Percentiles rank a stretch among this genome's conserved stretches.
Evolutionary conservation across 495 filamentous ascomycete genomes (phyloP).

Genomic region (Trichoderma asperelloides): DNA sequence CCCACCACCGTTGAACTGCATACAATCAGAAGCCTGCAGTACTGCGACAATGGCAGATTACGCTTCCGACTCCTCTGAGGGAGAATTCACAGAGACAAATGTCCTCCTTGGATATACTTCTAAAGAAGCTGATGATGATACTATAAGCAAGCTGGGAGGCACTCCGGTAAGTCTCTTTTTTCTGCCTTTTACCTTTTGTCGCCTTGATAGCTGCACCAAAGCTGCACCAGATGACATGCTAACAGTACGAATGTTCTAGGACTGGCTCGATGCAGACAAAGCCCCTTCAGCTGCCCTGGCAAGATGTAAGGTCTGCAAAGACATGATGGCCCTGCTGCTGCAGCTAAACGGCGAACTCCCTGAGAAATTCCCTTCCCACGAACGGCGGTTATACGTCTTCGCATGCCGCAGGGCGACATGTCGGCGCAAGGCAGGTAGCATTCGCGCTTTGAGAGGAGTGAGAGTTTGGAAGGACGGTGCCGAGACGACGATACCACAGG

Average conservation of each 20-base stretch:
- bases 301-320: constrained; percentile 83
- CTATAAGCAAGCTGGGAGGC: constrained; percentile 84
- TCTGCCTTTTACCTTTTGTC: constrained; percentile 6
- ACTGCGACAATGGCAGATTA: constrained; percentile 61
- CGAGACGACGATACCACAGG: constrained; percentile 8
- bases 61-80: constrained; percentile 76
- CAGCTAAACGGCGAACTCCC: constrained; percentile 89
- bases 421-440: constrained; percentile 70
- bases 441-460: constrained; percentile 61
- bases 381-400: constrained; percentile 79
- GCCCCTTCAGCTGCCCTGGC: constrained; percentile 72
- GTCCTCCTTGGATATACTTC: constrained; percentile 89
- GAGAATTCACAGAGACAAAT: constrained; percentile 72
- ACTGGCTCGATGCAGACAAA: constrained; percentile 63
- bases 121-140: constrained; percentile 70
- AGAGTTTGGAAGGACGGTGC: constrained; percentile 33
- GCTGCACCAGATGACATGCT: neutral
- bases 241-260: constrained; percentile 36
- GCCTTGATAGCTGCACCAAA: neutral
- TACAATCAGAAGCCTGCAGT: neutral
- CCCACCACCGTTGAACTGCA: neutral
- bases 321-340: constrained; percentile 72
- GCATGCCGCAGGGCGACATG: constrained; percentile 71
- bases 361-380: constrained; percentile 73
- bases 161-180: constrained; percentile 54